These are phyloP conservation scores for Suillus decipiens DNA, from an alignment of 768 basidiomycete genomes.

Conservation along the genomic window DNA sequence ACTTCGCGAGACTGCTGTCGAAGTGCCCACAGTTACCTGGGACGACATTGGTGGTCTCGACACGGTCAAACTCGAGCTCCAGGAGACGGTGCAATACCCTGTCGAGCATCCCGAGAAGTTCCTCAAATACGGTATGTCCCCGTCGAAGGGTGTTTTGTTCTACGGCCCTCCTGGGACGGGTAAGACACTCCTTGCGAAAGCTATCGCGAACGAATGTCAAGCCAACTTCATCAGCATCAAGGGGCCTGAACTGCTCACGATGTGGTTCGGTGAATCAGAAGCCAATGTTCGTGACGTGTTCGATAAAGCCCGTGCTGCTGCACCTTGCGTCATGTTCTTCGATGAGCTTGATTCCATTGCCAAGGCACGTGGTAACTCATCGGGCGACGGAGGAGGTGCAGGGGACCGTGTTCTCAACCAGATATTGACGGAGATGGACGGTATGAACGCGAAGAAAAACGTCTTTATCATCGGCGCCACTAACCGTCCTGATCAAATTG, in stretches of 20 bases:
- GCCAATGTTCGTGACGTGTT: constrained; percentile 99
- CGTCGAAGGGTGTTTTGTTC: constrained; percentile 99
- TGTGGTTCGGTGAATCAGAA: constrained; percentile 99
- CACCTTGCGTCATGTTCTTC: constrained; percentile 99
- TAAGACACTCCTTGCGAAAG: constrained; percentile 98
- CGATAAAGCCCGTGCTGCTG: constrained; percentile 98
- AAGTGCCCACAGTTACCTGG: constrained; percentile 98
- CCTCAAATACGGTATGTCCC: constrained; percentile 99
- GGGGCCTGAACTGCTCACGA: constrained; percentile 96
- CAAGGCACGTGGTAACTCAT: constrained; percentile 85
- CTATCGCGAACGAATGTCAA: constrained; percentile 99
- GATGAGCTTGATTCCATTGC: constrained; percentile 99
- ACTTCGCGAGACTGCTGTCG: constrained; percentile 98
- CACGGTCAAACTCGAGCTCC: constrained; percentile 98
- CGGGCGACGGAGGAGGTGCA: constrained; percentile 93
- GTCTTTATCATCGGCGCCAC: constrained; percentile 98
- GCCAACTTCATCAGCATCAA: constrained; percentile 99
- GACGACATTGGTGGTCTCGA: constrained; percentile 99
- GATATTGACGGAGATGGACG: constrained; percentile 97
- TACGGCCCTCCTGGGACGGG: constrained; percentile 99
- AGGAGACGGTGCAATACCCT: constrained; percentile 99
- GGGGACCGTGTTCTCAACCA: constrained; percentile 98
- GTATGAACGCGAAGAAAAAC: constrained; percentile 98
- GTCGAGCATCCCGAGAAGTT: constrained; percentile 99
- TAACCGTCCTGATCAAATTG: constrained; percentile 95